phyloP scores from a whole-genome alignment of 208 protist genomes.

The Blechomonas ayalai region DNA sequence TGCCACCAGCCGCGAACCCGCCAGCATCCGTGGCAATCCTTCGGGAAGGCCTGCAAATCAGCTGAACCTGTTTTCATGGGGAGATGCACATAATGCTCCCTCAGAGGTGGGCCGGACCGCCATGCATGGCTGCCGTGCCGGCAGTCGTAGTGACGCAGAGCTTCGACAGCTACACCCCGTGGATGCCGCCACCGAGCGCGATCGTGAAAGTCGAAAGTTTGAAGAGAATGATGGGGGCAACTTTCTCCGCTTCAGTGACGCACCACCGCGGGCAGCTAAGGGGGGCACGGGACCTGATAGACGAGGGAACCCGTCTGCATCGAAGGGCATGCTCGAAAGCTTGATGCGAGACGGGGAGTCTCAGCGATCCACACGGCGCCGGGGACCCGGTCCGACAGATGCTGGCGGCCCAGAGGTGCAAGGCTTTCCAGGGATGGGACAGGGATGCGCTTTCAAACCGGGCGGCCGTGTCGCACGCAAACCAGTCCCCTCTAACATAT shows the following conservation, averaged over 20 bases:
- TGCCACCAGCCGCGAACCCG: constrained; percentile 6
- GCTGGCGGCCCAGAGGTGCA: constrained; percentile 11
- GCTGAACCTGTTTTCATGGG: constrained; percentile 77
- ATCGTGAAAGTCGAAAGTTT: constrained; percentile 41
- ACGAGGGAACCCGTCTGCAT: neutral
- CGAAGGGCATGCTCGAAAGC: constrained; percentile 19
- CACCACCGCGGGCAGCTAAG: neutral
- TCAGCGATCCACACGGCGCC: constrained; percentile 5
- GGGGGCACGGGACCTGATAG: neutral
- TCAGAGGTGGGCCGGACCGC: no score
- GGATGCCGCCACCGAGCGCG: constrained; percentile 10
- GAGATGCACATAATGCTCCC: no score
- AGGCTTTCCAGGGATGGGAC: constrained; percentile 37
- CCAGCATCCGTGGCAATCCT: no score
- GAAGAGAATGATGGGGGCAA: constrained; percentile 29
- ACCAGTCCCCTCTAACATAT: constrained; percentile 18
- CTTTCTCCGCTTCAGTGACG: constrained; percentile 72
- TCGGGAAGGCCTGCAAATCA: no score
- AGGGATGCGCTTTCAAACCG: constrained; percentile 8
- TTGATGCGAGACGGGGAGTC: constrained; percentile 15
- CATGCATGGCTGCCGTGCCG: constrained; percentile 5
- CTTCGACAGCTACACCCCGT: constrained; percentile 8
- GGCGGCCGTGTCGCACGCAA: constrained; percentile 16
- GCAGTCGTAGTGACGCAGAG: constrained; percentile 4
- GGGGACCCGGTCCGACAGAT: neutral